A percentile compares a stretch with the other conserved stretches of the same genome.
phyloP scores from a whole-genome alignment of 2,329 filamentous ascomycete species.

The Microcyclospora tardicrescens region DNA sequence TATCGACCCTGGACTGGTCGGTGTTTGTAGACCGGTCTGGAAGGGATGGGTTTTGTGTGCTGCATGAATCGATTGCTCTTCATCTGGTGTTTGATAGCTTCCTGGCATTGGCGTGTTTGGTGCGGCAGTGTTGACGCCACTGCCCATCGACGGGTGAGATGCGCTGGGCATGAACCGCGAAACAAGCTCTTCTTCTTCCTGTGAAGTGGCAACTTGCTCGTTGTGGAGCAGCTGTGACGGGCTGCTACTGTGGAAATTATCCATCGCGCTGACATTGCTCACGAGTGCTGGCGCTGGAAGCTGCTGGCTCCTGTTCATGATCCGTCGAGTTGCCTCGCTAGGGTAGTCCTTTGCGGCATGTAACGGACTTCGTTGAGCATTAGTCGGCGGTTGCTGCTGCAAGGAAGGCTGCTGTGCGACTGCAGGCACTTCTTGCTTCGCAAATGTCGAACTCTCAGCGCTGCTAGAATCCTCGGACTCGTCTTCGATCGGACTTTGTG shows the following conservation, averaged over 20 bases:
- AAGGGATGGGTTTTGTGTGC: constrained; percentile 3
- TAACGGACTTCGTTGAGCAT: constrained; percentile 8
- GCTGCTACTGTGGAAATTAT: constrained; percentile 18
- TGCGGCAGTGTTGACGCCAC: constrained; percentile 15
- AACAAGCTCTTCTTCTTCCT: constrained; percentile 18
- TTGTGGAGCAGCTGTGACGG: constrained; percentile 17
- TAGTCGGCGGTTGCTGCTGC: constrained; percentile 2
- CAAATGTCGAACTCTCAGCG: neutral
- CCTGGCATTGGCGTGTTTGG: constrained; percentile 18
- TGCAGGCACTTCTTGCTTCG: neutral
- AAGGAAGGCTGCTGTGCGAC: neutral
- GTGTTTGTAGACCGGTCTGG: constrained; percentile 7
- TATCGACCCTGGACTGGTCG: constrained; percentile 18
- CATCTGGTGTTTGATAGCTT: constrained; percentile 17
- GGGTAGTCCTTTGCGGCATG: constrained; percentile 13
- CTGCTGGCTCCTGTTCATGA: constrained; percentile 13
- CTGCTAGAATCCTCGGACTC: neutral
- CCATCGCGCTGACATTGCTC: constrained; percentile 20
- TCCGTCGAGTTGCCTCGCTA: constrained; percentile 15
- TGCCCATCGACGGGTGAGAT: constrained; percentile 19
- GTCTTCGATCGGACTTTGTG: neutral
- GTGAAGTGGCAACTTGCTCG: constrained; percentile 8
- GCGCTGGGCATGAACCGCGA: constrained; percentile 20
- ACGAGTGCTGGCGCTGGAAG: constrained; percentile 18
- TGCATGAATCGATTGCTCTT: constrained; percentile 9